These are phyloP conservation scores for Globisporangium abappressorium DNA, from an alignment of 352 stramenopile species.

Conservation along the genomic window DNA sequence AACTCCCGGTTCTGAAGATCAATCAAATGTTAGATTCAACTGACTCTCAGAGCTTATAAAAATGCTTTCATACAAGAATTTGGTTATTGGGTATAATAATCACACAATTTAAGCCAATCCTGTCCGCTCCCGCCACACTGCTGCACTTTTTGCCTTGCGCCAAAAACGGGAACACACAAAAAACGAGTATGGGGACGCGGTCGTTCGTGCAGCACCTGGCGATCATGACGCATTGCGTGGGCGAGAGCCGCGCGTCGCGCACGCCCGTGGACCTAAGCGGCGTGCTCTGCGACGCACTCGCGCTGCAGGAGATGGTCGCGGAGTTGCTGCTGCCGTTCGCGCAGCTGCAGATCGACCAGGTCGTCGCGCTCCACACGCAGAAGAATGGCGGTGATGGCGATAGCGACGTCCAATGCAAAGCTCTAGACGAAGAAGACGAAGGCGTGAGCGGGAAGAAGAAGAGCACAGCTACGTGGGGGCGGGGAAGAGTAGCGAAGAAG, in stretches of 20 bases:
- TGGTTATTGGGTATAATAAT: background rate
- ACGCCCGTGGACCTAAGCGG: conserved; percentile 36
- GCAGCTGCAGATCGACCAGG: conserved; percentile 37
- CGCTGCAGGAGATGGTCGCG: conserved; percentile 31
- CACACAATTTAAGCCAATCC: background rate
- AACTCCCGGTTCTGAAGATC: too few species aligned
- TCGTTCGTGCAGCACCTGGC: conserved; percentile 41
- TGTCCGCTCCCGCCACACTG: background rate
- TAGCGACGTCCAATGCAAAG: background rate
- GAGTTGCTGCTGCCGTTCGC: conserved; percentile 48
- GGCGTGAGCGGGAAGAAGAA: background rate
- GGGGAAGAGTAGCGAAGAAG: background rate
- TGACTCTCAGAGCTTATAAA: background rate
- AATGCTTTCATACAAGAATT: background rate
- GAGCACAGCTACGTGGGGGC: background rate
- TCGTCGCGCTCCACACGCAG: conserved; percentile 43
- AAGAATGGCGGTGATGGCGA: background rate
- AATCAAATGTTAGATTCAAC: background rate
- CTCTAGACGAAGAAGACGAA: background rate
- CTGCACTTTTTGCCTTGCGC: background rate
- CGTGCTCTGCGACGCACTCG: conserved; percentile 30
- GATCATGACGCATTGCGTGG: conserved; percentile 34
- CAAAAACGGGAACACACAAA: background rate
- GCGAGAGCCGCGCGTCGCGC: conserved; percentile 26
- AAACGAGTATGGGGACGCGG: background rate